Conservation (phyloP, 2,329 filamentous ascomycete species). For the Sporothrix inflata region DNA sequence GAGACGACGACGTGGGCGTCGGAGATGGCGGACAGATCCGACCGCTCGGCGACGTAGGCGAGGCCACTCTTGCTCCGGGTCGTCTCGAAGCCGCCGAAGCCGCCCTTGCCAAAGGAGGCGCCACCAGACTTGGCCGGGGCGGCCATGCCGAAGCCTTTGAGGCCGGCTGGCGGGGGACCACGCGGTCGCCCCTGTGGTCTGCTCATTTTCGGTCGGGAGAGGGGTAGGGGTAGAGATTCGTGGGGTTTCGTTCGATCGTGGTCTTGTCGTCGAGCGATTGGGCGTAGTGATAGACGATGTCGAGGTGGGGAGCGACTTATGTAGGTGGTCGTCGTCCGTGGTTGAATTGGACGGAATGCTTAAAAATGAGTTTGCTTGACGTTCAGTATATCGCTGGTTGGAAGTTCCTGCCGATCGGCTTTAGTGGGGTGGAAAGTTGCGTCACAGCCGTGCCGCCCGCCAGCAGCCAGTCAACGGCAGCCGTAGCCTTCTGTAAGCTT, state of each 20-base stretch:
- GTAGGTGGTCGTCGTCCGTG: neutral
- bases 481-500: conserved; percentile 15
- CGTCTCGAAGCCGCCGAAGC: conserved; percentile 48
- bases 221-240: neutral
- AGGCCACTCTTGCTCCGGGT: conserved; percentile 53
- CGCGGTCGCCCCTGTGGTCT: conserved; percentile 11
- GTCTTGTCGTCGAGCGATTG: neutral
- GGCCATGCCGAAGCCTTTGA: neutral
- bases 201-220: neutral
- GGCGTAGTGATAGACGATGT: neutral
- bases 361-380: neutral
- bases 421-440: conserved; percentile 15
- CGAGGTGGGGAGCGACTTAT: neutral
- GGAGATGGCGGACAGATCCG: conserved; percentile 75
- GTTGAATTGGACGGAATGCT: neutral
- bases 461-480: neutral
- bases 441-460: conserved; percentile 19
- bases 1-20: conserved; percentile 82
- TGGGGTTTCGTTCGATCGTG: too few species aligned
- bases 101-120: conserved; percentile 24
- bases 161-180: conserved; percentile 5
- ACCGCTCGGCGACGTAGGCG: conserved; percentile 85
- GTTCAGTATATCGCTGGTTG: neutral
- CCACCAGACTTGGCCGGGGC: neutral
- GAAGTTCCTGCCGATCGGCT: conserved; percentile 6